phyloP scores from a whole-genome alignment of 1,139 yeast species.

The Lipomyces yarrowii region DNA sequence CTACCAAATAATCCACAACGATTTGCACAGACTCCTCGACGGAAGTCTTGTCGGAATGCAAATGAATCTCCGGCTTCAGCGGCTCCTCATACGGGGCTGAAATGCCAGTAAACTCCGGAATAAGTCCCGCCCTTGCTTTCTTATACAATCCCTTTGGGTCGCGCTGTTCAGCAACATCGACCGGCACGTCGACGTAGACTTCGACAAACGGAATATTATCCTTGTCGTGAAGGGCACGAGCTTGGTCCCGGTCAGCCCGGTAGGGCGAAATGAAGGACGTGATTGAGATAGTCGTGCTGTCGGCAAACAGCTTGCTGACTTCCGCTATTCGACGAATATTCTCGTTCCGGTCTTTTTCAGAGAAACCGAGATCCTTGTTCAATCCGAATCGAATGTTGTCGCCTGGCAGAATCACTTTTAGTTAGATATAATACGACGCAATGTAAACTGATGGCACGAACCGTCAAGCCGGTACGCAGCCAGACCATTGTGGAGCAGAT shows the following conservation, averaged over 20 bases:
- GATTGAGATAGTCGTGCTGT: slow-evolving; percentile 78
- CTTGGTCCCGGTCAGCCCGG: slow-evolving; percentile 77
- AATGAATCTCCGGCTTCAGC: slow-evolving; percentile 75
- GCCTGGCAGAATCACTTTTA: slow-evolving; percentile 41
- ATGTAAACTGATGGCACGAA: slow-evolving; percentile 2
- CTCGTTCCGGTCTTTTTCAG: slow-evolving; percentile 89
- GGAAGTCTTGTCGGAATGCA: slow-evolving; percentile 68
- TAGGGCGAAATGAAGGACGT: slow-evolving; percentile 94
- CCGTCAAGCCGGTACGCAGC: slow-evolving; percentile 85
- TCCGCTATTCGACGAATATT: slow-evolving; percentile 93
- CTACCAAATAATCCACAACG: slow-evolving; percentile 68
- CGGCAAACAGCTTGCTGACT: slow-evolving; percentile 90
- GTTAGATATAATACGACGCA: not conserved
- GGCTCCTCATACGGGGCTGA: slow-evolving; percentile 97
- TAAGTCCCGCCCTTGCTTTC: slow-evolving; percentile 93
- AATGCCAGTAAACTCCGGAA: slow-evolving; percentile 93
- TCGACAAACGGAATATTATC: slow-evolving; percentile 82
- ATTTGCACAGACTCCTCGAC: slow-evolving; percentile 80
- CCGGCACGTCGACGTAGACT: slow-evolving; percentile 88
- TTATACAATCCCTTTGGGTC: slow-evolving; percentile 96
- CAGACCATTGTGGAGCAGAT: slow-evolving; percentile 64
- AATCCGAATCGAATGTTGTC: slow-evolving; percentile 93
- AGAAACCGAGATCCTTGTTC: slow-evolving; percentile 91
- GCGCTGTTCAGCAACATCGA: slow-evolving; percentile 91
- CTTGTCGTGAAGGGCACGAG: slow-evolving; percentile 79